These are phyloP conservation scores for Populus trichocarpa DNA, from an alignment of 441 rosid genomes.

Conservation along the genomic window DNA sequence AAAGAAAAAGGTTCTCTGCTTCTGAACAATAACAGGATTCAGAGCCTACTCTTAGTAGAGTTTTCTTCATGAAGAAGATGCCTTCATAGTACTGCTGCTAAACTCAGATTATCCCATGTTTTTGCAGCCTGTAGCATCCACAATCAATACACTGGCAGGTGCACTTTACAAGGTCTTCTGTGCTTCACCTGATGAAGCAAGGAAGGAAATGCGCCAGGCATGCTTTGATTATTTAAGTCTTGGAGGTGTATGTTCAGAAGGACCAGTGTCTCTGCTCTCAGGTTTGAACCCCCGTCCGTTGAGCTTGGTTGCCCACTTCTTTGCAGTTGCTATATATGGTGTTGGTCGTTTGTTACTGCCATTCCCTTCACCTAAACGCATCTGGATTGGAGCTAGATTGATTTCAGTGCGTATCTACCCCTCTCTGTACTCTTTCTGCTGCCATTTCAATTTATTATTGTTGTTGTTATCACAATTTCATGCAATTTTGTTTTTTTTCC, in stretches of 20 bases:
- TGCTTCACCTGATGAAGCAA: conserved; percentile 67
- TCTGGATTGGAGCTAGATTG: conserved; percentile 76
- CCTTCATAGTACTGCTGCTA: not conserved
- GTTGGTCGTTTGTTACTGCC: conserved; percentile 78
- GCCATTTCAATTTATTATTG: not conserved
- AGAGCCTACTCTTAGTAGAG: not conserved
- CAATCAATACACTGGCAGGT: conserved; percentile 78
- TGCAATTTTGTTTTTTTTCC: not conserved
- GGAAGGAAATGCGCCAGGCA: conserved; percentile 76
- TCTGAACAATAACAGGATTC: not conserved
- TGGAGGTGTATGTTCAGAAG: conserved; percentile 64
- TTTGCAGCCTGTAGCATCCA: conserved; percentile 80
- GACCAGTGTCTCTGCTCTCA: conserved; percentile 73
- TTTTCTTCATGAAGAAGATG: not conserved
- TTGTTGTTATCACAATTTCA: not conserved
- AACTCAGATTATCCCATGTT: conserved; percentile 1
- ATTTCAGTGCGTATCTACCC: conserved; percentile 41
- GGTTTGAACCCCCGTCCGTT: conserved; percentile 76
- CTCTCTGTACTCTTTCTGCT: not conserved
- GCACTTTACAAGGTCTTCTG: conserved; percentile 83
- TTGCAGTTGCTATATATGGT: conserved; percentile 76
- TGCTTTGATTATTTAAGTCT: conserved; percentile 82
- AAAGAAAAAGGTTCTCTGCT: not conserved
- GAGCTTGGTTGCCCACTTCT: conserved; percentile 75
- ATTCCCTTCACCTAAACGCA: conserved; percentile 72